Percentiles rank a stretch among this genome's conserved stretches.
These are phyloP conservation scores for Candida sojae DNA, from an alignment of 1,139 yeast species.

Conservation along the genomic window DNA sequence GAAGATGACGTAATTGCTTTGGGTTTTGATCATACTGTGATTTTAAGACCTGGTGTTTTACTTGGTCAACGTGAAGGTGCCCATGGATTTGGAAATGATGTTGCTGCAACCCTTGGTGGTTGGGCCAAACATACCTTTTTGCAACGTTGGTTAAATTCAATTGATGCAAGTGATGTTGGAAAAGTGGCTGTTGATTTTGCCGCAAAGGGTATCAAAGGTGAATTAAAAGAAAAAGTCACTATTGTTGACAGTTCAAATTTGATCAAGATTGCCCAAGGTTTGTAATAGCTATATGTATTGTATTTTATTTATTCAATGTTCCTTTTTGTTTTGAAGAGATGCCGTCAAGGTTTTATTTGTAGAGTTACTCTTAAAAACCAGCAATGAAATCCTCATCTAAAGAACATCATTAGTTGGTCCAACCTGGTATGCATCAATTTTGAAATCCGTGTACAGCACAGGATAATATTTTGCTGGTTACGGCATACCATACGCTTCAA, in stretches of 20 bases:
- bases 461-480: too few species aligned
- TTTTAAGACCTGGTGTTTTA: constrained; percentile 70
- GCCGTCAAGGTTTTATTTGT: too few species aligned
- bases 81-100: constrained; percentile 36
- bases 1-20: constrained; percentile 60
- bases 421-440: too few species aligned
- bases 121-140: constrained; percentile 34
- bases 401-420: too few species aligned
- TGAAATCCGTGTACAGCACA: too few species aligned
- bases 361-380: too few species aligned
- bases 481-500: too few species aligned
- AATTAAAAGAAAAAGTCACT: constrained; percentile 15
- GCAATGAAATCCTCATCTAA: too few species aligned
- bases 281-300: background rate
- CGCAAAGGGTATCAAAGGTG: constrained; percentile 12
- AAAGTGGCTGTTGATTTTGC: constrained; percentile 41
- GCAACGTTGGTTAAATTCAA: constrained; percentile 36
- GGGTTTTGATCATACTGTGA: constrained; percentile 65
- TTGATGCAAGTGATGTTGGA: constrained; percentile 52
- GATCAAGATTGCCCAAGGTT: constrained; percentile 7
- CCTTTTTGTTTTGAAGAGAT: too few species aligned
- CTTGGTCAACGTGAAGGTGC: constrained; percentile 57
- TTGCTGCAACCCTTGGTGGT: constrained; percentile 29
- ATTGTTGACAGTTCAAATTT: constrained; percentile 14
- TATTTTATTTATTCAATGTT: too few species aligned